Evolutionary conservation across 805 yeast genomes (phyloP), one percentile per base, ranked within the genome.

Genomic region (Nakazawaea ernobii): DNA sequence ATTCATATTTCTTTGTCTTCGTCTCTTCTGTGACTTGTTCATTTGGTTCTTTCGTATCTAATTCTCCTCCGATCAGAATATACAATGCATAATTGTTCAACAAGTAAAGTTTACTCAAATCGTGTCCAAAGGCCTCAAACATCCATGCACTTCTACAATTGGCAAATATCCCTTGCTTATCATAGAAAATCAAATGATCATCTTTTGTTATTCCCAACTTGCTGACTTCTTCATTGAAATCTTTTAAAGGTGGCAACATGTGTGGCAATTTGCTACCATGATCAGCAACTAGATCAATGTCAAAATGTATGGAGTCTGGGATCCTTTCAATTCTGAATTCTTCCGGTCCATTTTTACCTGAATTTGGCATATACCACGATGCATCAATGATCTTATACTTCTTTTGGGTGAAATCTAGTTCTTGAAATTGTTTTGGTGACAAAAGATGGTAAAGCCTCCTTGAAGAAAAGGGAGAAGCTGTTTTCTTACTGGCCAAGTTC

Each of bases 131-230:
- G 0, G 85, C 69, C 33, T 81, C 74, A 57, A 94, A 75, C 55
- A 91, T 88, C 97, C 97, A 94, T 0, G 90, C 91, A 14, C 86
- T 95, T 54, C 99, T 75, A 35, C 97, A 96, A 2, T 91, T 80
- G 37, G 95, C 82, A 62, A 92, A 89, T 52, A 86, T 82, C 2
- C 96, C 96, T 42, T 76, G 74, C 53, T 82, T 81, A 65, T 94
- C 99, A 62, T 94, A 94, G 10, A 94, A 79, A 9, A 94, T 84
- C 35, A 94, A 60, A 11, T 70, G 66, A 54, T 91, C 94, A 43
- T 69, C 66, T 26, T 66, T 66, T 3, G 58, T 53, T 28, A 87
- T 59, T 1, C 94, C 94, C 49, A 88, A 62, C 13, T 73, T 58
- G 9, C 75, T 65, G 55, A 82, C 70, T 13, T 77, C 73, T 5